Evolutionary conservation across 2,329 filamentous ascomycete genomes (phyloP).

Genomic region (Stylonectria norvegica): DNA sequence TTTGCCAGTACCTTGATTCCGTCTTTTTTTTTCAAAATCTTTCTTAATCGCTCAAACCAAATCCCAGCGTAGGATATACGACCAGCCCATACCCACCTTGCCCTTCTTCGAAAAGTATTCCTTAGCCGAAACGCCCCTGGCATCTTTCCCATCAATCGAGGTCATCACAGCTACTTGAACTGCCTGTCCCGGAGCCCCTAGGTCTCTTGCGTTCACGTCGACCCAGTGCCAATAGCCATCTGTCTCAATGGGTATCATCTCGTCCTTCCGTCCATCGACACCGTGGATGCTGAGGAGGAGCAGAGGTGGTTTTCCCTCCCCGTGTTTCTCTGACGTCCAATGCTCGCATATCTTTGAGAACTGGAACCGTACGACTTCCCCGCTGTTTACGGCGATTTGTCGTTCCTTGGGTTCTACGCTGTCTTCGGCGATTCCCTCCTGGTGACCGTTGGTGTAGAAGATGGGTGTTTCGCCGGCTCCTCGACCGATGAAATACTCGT

Average conservation of each 20-base stretch:
- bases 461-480: slow-evolving; percentile 45
- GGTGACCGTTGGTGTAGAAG: slow-evolving; percentile 43
- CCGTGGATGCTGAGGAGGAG: slow-evolving; percentile 68
- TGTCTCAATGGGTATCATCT: slow-evolving; percentile 69
- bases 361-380: slow-evolving; percentile 67
- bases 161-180: slow-evolving; percentile 62
- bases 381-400: slow-evolving; percentile 58
- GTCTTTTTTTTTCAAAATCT: not conserved
- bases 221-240: slow-evolving; percentile 79
- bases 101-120: slow-evolving; percentile 45
- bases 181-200: slow-evolving; percentile 68
- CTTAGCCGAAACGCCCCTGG: slow-evolving; percentile 46
- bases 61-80: slow-evolving; percentile 48
- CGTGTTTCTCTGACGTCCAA: slow-evolving; percentile 70
- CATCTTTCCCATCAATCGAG: slow-evolving; percentile 44
- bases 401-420: slow-evolving; percentile 54
- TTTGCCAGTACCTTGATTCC: not conserved
- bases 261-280: slow-evolving; percentile 62
- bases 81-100: slow-evolving; percentile 43
- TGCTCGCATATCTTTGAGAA: slow-evolving; percentile 78
- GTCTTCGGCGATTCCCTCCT: slow-evolving; percentile 52
- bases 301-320: slow-evolving; percentile 62
- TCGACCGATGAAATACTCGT: slow-evolving; percentile 72
- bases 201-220: slow-evolving; percentile 63
- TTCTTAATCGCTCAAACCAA: too few relatives aligned